Conservation (phyloP, 441 rosid species). For the Brassica balearica region DNA sequence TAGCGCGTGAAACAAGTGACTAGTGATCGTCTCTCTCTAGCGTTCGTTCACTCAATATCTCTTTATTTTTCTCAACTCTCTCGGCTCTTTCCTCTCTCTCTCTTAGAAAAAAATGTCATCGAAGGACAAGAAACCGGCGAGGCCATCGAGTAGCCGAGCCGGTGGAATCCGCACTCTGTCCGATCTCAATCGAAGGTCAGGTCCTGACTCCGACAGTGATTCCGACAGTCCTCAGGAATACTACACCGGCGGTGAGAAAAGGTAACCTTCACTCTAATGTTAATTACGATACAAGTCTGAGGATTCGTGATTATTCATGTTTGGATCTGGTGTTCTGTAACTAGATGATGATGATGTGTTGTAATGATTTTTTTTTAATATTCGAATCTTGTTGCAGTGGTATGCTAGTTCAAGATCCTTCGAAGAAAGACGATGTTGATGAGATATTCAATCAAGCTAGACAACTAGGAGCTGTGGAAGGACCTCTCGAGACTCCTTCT, state of each 20-base stretch:
- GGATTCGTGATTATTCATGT: background rate
- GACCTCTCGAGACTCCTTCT: conserved; percentile 67
- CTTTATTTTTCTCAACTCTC: background rate
- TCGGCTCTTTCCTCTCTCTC: background rate
- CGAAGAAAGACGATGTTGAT: conserved; percentile 84
- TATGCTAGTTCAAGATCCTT: conserved; percentile 96
- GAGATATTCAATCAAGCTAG: conserved; percentile 91
- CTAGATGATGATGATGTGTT: background rate
- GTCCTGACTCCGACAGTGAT: conserved; percentile 88
- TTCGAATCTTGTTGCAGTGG: conserved; percentile 58
- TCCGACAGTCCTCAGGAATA: conserved; percentile 37
- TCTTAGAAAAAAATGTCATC: conserved; percentile 59
- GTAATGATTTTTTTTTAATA: background rate
- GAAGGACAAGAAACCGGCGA: conserved; percentile 77
- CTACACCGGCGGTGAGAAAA: conserved; percentile 53
- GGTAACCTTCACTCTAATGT: conserved; percentile 41
- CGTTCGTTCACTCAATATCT: conserved; percentile 13
- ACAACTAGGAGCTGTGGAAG: conserved; percentile 92
- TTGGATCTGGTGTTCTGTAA: conserved; percentile 30
- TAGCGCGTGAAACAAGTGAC: conserved; percentile 33
- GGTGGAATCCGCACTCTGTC: conserved; percentile 84
- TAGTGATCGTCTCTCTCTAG: conserved; percentile 33
- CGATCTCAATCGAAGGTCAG: conserved; percentile 83
- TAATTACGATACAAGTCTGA: background rate
- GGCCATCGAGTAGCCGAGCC: conserved; percentile 63